Evolutionary conservation across 2,329 filamentous ascomycete species (phyloP), one percentile per base, ranked within the genome.

Genomic region (Seiridium unicorne): DNA sequence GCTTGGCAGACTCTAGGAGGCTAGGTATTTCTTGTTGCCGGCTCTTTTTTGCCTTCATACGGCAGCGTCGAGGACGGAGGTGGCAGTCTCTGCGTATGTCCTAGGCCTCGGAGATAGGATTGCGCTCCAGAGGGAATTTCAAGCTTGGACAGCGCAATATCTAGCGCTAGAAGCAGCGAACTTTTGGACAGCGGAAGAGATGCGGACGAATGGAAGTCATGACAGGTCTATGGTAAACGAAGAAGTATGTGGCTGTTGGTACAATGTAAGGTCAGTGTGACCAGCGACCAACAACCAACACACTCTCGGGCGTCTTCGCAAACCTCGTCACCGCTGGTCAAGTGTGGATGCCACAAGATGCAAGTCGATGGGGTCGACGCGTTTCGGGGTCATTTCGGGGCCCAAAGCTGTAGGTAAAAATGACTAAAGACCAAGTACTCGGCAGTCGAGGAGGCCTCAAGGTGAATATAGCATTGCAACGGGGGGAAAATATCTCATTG

Each of bases 301-400:
- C 38, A n/a, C 13, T 44, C 11, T n/a, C 42, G 34, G 32, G 35
- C 31, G 26, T 31, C 42, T 46, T 13, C 49, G 34, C 40, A 38
- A 44, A 44, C 40, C 36, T 57, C 54, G 59, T 60, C 59, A 60
- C 59, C 59, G 59, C 54, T 40, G 48, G 46, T 35, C 59, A 49
- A 58, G 44, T 42, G 55, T 58, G 55, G 55, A 44, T 58, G 55
- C 44, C 18, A 38, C 31, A 36, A 32, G 59, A 57, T 42, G 54
- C 34, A 47, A 44, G 55, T 48, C 11, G 44, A 60, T 53, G 46
- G 58, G 47, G 54, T 40, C 47, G 32, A 46, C 48, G 48, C 54
- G 40, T 53, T 56, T 57, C 54, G 55, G 54, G 59, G 26, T 53
- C 59, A 60, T 60, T 47, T 60, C 59, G 59, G 59, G 48, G 40